These are phyloP conservation scores for Pontederia crassipes DNA, from an alignment of 176 grass and related monocot species.

Conservation along the genomic window DNA sequence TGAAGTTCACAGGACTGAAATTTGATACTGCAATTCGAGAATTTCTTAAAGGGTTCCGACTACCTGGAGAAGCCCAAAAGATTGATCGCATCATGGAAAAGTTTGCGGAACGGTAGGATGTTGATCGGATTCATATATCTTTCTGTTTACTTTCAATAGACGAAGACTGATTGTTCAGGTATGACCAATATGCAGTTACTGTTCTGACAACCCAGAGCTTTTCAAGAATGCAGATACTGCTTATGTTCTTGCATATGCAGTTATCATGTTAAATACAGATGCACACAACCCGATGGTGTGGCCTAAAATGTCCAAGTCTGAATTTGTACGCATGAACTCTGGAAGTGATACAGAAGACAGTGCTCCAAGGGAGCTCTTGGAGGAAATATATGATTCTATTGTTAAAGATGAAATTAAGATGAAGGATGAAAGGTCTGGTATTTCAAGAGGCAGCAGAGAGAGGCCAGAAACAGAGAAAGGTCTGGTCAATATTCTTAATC, in stretches of 20 bases:
- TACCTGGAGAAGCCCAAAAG: slow-evolving; percentile 98
- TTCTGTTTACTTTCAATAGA: background rate
- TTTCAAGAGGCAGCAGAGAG: slow-evolving; percentile 32
- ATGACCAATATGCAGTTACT: slow-evolving; percentile 69
- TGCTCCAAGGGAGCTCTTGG: slow-evolving; percentile 79
- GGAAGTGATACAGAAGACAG: slow-evolving; percentile 75
- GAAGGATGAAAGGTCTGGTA: slow-evolving; percentile 44
- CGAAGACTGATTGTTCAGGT: slow-evolving; percentile 13
- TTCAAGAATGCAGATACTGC: slow-evolving; percentile 99
- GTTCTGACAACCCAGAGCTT: slow-evolving; percentile 97
- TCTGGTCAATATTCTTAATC: slow-evolving; percentile 91
- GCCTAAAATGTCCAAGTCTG: slow-evolving; percentile 93
- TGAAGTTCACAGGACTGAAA: slow-evolving; percentile 90
- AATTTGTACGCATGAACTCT: slow-evolving; percentile 16
- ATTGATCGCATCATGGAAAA: slow-evolving; percentile 99
- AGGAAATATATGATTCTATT: slow-evolving; percentile 98
- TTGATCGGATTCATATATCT: background rate
- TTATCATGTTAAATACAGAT: slow-evolving; percentile 99
- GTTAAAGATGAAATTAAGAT: slow-evolving; percentile 94
- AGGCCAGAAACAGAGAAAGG: slow-evolving; percentile 68
- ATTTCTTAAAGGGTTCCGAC: slow-evolving; percentile 88
- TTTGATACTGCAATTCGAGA: slow-evolving; percentile 92
- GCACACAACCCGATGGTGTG: slow-evolving; percentile 99
- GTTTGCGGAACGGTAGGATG: slow-evolving; percentile 89
- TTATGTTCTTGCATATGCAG: slow-evolving; percentile 97